A percentile compares a stretch with the other conserved stretches of the same genome.
phyloP scores from a whole-genome alignment of 2,329 filamentous ascomycete genomes.

The Ophiostoma perfectum region DNA sequence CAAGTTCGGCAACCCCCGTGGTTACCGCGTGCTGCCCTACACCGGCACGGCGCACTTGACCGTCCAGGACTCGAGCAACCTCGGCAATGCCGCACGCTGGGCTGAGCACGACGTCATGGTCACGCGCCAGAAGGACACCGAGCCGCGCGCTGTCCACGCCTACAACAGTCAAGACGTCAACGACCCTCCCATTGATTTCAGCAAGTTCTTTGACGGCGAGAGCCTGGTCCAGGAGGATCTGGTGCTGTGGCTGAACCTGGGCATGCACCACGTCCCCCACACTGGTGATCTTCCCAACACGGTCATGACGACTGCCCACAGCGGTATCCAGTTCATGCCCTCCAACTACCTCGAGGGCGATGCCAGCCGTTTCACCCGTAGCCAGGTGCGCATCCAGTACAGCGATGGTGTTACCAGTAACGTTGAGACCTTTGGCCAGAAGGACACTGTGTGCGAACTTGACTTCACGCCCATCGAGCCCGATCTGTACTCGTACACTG shows the following conservation, averaged over 20 bases:
- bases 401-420: constrained; percentile 13
- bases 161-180: constrained; percentile 42
- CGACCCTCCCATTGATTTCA: constrained; percentile 48
- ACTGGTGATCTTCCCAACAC: constrained; percentile 51
- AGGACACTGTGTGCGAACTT: constrained; percentile 19
- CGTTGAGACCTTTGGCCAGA: constrained; percentile 22
- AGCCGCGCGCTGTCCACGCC: constrained; percentile 42
- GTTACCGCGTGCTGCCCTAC: constrained; percentile 45
- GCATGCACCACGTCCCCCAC: constrained; percentile 55
- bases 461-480: constrained; percentile 20
- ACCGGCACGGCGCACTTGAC: constrained; percentile 42
- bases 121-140: constrained; percentile 47
- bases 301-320: constrained; percentile 44
- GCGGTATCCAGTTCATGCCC: constrained; percentile 41
- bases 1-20: constrained; percentile 46
- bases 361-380: constrained; percentile 37
- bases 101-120: constrained; percentile 48
- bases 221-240: constrained; percentile 41
- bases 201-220: constrained; percentile 44
- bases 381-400: constrained; percentile 36
- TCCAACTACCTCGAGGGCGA: constrained; percentile 42
- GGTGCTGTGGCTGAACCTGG: constrained; percentile 47
- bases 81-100: constrained; percentile 44
- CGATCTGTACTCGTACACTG: constrained; percentile 29
- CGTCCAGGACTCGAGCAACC: constrained; percentile 43